Evolutionary conservation across 257 asterid genomes (phyloP), one percentile per base, ranked within the genome.

Genomic region (Solanum ahanhuiri): DNA sequence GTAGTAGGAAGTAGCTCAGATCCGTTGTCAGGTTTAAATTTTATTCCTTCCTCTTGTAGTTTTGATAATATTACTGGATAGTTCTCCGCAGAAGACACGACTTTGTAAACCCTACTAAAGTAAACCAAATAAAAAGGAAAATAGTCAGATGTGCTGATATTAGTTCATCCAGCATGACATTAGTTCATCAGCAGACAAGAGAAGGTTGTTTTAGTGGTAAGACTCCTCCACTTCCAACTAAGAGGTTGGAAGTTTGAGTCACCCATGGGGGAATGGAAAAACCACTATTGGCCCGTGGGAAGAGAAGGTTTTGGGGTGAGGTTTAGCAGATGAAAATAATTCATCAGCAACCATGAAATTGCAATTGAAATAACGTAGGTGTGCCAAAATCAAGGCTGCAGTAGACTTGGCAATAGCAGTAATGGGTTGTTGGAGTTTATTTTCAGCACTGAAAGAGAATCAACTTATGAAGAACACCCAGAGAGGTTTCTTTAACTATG

Each of bases 11-110:
- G 86, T 87, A 96, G 96, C 93, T 95, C 99, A 37, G 91, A 94
- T 39, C 98, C 99, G 76, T 90, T 91, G 90, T 95, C 98, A 41
- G 98, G 91, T 89, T 93, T 97, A 79, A 91, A 95, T 30, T 93
- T 23, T 81, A 96, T 91, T 92, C 95, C 98, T 92, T 93, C 98
- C 60, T 93, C 97, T 10, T 94, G 91, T 67, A 94, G 90, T 87
- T 91, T 95, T 58, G 93, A 85, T 88, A 95, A 86, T 89, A 96
- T 89, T 85, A 83, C 83, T 20, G 95, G 12, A 92, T 93, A 96
- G 89, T 93, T 93, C 31, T 94, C 98, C 86, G 93, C 20, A 81
- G 98, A 93, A 91, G 95, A 90, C 75, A 95, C 91, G 15, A 95
- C 92, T 85, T 94, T 96, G 67, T 89, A 94, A 90, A 76, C 88